Conservation (phyloP, 768 basidiomycete species). For the Hemileccinum rubropunctum region DNA sequence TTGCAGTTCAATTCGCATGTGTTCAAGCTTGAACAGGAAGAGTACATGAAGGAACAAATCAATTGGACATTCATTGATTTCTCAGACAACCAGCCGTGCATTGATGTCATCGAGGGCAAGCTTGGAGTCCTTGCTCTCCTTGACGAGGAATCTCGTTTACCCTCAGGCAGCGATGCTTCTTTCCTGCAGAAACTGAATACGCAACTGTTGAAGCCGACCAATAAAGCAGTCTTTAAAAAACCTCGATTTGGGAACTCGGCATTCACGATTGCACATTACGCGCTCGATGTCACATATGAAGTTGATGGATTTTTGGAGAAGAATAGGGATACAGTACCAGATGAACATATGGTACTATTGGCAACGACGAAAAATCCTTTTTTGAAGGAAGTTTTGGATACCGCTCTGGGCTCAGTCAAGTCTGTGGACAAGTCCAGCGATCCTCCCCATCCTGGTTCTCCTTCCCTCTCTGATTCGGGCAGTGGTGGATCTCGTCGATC, state of each 20-base stretch:
- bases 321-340: conserved; percentile 97
- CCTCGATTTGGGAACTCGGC: conserved; percentile 97
- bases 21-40: conserved; percentile 98
- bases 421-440: conserved; percentile 44
- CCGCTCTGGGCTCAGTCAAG: conserved; percentile 76
- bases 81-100: conserved; percentile 98
- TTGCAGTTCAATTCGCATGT: conserved; percentile 96
- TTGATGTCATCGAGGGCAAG: conserved; percentile 97
- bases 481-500: conserved; percentile 77
- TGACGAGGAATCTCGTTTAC: conserved; percentile 97
- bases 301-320: conserved; percentile 98
- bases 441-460: conserved; percentile 68
- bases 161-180: conserved; percentile 87
- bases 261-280: conserved; percentile 98
- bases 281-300: conserved; percentile 97
- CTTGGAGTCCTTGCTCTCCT: conserved; percentile 92
- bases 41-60: conserved; percentile 97
- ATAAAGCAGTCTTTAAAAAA: conserved; percentile 93
- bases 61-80: conserved; percentile 99
- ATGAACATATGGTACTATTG: conserved; percentile 92
- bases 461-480: conserved; percentile 73
- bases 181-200: conserved; percentile 90
- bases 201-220: conserved; percentile 82
- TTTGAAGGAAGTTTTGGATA: conserved; percentile 91
- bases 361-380: conserved; percentile 87